Evolutionary conservation across 2,329 filamentous ascomycete species (phyloP).

Genomic region (Colletotrichum falcatum): DNA sequence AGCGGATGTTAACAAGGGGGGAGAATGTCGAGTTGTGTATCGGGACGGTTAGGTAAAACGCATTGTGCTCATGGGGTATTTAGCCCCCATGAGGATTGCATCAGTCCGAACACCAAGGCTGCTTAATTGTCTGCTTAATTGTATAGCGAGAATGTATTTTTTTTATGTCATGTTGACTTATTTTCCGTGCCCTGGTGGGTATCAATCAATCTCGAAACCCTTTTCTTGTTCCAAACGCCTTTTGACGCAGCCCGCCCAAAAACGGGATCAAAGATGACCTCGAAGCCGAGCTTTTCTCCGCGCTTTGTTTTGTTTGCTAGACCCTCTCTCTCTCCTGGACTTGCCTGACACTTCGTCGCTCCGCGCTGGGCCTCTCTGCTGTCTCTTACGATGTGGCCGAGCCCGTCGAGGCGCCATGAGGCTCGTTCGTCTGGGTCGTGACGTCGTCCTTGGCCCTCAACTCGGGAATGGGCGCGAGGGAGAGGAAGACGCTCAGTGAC

Average conservation of each 20-base stretch:
- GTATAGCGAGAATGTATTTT: conserved; percentile 8
- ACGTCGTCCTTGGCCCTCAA: conserved; percentile 62
- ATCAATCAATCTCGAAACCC: conserved; percentile 33
- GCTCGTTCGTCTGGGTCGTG: conserved; percentile 60
- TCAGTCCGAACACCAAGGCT: conserved; percentile 8
- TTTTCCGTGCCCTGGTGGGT: conserved; percentile 16
- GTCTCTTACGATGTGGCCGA: neutral
- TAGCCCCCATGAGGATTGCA: conserved; percentile 1
- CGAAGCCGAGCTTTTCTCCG: neutral
- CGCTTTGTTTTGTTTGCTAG: neutral
- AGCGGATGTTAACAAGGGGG: neutral
- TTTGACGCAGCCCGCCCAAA: conserved; percentile 11
- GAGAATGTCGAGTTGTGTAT: conserved; percentile 3
- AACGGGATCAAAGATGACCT: neutral
- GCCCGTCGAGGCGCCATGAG: conserved; percentile 42
- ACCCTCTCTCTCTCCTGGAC: neutral
- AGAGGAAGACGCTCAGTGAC: conserved; percentile 72
- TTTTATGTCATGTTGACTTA: neutral
- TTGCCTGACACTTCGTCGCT: neutral
- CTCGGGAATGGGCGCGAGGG: conserved; percentile 64
- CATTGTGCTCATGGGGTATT: conserved; percentile 18
- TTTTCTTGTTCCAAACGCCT: conserved; percentile 16
- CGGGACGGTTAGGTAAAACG: conserved; percentile 13
- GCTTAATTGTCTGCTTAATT: conserved; percentile 18
- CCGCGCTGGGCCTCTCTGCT: neutral